phyloP scores from a whole-genome alignment of 1,284 basidiomycete species.

The Macrocybe sp. region DNA sequence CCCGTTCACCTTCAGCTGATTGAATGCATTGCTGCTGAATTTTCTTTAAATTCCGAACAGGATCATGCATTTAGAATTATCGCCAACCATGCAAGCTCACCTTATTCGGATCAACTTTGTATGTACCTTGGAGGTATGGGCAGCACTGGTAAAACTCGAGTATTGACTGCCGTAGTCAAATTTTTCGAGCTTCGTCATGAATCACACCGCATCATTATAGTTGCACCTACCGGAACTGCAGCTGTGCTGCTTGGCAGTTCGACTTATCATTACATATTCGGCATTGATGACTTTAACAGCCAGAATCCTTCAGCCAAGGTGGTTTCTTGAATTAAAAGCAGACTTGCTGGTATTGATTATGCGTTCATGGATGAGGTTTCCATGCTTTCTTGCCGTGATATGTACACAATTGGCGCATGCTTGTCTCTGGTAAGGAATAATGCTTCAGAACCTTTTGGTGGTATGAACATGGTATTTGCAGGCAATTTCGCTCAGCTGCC shows the following conservation, averaged over 20 bases:
- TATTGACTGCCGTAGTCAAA: slow-evolving; percentile 22
- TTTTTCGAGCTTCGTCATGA: slow-evolving; percentile 10
- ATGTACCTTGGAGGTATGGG: slow-evolving; percentile 25
- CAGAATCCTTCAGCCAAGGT: background rate
- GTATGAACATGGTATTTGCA: slow-evolving; percentile 24
- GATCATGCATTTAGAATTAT: slow-evolving; percentile 22
- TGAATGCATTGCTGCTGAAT: background rate
- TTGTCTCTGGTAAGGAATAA: slow-evolving; percentile 8
- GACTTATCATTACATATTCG: slow-evolving; percentile 6
- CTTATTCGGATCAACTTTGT: slow-evolving; percentile 14
- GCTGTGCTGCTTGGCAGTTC: slow-evolving; percentile 18
- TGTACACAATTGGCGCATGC: slow-evolving; percentile 9
- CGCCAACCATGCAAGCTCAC: slow-evolving; percentile 17
- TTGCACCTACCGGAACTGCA: slow-evolving; percentile 28
- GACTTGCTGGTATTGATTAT: slow-evolving; percentile 15
- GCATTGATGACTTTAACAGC: background rate
- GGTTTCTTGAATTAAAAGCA: slow-evolving; percentile 4
- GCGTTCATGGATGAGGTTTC: slow-evolving; percentile 22
- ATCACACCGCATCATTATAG: slow-evolving; percentile 17
- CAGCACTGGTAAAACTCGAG: slow-evolving; percentile 20
- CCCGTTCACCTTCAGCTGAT: background rate
- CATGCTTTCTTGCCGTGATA: slow-evolving; percentile 17
- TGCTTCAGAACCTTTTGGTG: slow-evolving; percentile 21
- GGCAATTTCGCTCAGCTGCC: slow-evolving; percentile 27
- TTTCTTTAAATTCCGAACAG: slow-evolving; percentile 13